These are phyloP conservation scores for Scheffersomyces insectosa DNA, from an alignment of 1,139 yeast genomes.

Conservation along the genomic window DNA sequence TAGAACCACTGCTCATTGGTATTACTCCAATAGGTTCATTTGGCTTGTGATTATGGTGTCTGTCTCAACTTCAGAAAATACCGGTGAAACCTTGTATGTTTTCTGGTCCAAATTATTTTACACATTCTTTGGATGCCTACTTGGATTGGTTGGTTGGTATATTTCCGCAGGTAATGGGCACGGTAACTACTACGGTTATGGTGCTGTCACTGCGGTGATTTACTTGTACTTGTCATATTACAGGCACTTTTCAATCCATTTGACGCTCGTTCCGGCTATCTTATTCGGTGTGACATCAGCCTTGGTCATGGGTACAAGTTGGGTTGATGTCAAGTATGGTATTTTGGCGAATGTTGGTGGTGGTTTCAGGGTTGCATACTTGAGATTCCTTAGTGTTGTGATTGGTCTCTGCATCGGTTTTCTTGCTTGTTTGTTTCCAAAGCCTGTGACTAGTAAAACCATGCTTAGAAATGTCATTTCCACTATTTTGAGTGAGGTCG, in stretches of 20 bases:
- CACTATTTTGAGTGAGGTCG: slow-evolving; percentile 25
- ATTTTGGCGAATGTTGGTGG: slow-evolving; percentile 24
- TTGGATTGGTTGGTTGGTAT: slow-evolving; percentile 40
- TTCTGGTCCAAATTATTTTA: slow-evolving; percentile 27
- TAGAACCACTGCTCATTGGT: slow-evolving; percentile 34
- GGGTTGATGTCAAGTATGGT: slow-evolving; percentile 26
- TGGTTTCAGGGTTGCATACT: slow-evolving; percentile 31
- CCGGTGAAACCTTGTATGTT: slow-evolving; percentile 36
- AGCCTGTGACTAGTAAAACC: slow-evolving; percentile 31
- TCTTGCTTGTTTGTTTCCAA: slow-evolving; percentile 32
- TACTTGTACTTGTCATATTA: slow-evolving; percentile 26
- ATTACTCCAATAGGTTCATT: slow-evolving; percentile 26
- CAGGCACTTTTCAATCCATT: slow-evolving; percentile 36
- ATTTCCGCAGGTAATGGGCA: slow-evolving; percentile 28
- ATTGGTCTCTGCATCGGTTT: slow-evolving; percentile 34
- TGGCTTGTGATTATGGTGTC: slow-evolving; percentile 41
- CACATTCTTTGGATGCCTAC: slow-evolving; percentile 32
- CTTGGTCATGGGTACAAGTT: slow-evolving; percentile 39
- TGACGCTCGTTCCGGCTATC: slow-evolving; percentile 29
- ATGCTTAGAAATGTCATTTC: slow-evolving; percentile 28
- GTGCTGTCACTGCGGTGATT: slow-evolving; percentile 30
- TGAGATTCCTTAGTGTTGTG: slow-evolving; percentile 29
- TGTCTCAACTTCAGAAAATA: slow-evolving; percentile 32
- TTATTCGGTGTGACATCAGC: slow-evolving; percentile 30
- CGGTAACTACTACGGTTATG: slow-evolving; percentile 37